phyloP scores from a whole-genome alignment of 345 rosid species.

The Dipteronia sinensis region DNA sequence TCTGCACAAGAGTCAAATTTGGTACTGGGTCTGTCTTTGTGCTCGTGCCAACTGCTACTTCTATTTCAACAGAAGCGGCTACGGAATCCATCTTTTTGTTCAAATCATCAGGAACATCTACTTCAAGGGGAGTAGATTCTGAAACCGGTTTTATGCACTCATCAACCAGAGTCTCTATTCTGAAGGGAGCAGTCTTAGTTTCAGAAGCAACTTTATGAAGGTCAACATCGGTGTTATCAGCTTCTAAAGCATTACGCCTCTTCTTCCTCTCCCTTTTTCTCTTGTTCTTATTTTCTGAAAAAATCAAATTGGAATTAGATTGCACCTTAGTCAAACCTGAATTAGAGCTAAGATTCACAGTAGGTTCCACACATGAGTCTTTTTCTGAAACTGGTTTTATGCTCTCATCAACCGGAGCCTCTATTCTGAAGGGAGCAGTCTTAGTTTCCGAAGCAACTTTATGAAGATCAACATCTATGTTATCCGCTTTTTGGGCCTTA shows the following conservation, averaged over 20 bases:
- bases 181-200: background rate
- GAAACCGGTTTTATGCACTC: background rate
- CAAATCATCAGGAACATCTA: background rate
- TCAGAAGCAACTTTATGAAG: conserved; percentile 11
- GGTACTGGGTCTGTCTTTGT: background rate
- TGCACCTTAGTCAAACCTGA: conserved; percentile 1
- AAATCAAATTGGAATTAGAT: conserved; percentile 8
- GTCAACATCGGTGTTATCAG: conserved; percentile 5
- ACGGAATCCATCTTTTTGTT: background rate
- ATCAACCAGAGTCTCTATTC: conserved; percentile 18
- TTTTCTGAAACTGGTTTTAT: background rate
- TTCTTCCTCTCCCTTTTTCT: conserved; percentile 12
- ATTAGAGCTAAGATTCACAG: background rate
- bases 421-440: background rate
- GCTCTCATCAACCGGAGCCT: conserved; percentile 15
- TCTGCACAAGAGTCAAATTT: background rate
- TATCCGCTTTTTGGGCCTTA: background rate
- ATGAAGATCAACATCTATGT: background rate
- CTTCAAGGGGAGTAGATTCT: background rate
- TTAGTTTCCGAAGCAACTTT: background rate
- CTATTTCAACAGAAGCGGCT: background rate
- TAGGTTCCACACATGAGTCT: conserved; percentile 1
- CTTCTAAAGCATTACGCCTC: background rate
- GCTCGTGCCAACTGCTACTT: background rate
- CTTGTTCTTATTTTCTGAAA: conserved; percentile 19